phyloP scores from a whole-genome alignment of 345 rosid genomes.

The Rhizophora apiculata region DNA sequence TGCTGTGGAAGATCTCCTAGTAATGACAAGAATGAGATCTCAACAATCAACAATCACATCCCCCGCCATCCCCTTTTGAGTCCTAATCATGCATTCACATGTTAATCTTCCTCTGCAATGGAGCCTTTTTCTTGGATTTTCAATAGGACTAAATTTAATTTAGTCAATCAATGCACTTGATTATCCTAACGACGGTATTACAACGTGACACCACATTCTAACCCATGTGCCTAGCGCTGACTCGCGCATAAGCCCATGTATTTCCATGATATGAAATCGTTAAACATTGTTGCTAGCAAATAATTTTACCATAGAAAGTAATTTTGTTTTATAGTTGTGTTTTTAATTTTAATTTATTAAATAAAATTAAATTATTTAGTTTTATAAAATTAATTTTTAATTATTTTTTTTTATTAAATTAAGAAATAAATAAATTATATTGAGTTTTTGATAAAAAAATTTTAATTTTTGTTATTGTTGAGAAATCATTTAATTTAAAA shows the following conservation, averaged over 20 bases:
- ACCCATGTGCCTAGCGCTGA: slow-evolving; percentile 5
- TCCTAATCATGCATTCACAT: slow-evolving; percentile 16
- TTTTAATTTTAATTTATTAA: too few species aligned
- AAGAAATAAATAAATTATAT: too few species aligned
- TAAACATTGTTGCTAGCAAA: neutral
- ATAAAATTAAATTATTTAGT: too few species aligned
- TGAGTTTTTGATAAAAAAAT: too few species aligned
- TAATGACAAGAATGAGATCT: neutral
- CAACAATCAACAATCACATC: neutral
- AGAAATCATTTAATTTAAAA: too few species aligned
- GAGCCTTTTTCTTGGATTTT: neutral
- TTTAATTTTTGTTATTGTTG: too few species aligned
- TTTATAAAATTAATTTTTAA: too few species aligned
- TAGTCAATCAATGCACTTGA: neutral
- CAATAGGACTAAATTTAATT: neutral
- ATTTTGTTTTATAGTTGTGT: too few species aligned
- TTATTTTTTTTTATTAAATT: too few species aligned
- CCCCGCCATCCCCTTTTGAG: neutral
- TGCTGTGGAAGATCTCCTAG: slow-evolving; percentile 5
- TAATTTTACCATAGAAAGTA: too few species aligned
- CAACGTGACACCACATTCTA: neutral
- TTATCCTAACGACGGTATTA: too few species aligned
- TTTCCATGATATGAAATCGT: neutral
- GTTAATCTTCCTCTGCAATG: neutral
- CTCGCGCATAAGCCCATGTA: slow-evolving; percentile 6